Evolutionary conservation across 2,329 filamentous ascomycete genomes (phyloP).

Genomic region (Escovopsis sp.): DNA sequence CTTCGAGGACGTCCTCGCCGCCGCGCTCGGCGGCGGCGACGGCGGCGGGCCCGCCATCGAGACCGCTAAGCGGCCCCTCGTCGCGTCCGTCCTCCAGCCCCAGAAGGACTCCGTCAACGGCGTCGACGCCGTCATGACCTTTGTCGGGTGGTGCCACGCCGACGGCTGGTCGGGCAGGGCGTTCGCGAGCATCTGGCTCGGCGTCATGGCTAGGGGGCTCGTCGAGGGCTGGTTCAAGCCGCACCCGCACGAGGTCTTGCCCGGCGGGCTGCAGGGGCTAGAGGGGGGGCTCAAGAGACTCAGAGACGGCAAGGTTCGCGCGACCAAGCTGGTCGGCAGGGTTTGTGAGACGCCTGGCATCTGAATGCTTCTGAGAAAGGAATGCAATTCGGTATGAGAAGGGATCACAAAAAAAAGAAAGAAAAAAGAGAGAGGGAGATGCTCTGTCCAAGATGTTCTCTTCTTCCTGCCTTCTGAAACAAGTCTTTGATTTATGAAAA

Average conservation of each 20-base stretch:
- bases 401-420: no score
- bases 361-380: no score
- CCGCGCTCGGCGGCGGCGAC: not conserved
- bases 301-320: constrained; percentile 5
- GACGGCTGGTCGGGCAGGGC: not conserved
- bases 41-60: not conserved
- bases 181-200: constrained; percentile 1
- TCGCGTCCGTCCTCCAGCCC: not conserved
- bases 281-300: constrained; percentile 4
- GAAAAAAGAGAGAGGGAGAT: no score
- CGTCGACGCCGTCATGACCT: not conserved
- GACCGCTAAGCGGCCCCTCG: not conserved
- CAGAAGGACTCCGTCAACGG: not conserved
- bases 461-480: no score
- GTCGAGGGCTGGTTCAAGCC: constrained; percentile 6
- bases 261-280: constrained; percentile 5
- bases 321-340: constrained; percentile 1
- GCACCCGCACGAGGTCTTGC: constrained; percentile 6
- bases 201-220: constrained; percentile 2
- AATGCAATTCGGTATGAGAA: no score
- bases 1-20: not conserved
- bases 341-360: not conserved
- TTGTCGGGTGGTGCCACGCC: not conserved
- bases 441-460: no score
- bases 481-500: no score